Evolutionary conservation across 139 green algal genomes (phyloP).

Genomic region (Tetraselmis striata): DNA sequence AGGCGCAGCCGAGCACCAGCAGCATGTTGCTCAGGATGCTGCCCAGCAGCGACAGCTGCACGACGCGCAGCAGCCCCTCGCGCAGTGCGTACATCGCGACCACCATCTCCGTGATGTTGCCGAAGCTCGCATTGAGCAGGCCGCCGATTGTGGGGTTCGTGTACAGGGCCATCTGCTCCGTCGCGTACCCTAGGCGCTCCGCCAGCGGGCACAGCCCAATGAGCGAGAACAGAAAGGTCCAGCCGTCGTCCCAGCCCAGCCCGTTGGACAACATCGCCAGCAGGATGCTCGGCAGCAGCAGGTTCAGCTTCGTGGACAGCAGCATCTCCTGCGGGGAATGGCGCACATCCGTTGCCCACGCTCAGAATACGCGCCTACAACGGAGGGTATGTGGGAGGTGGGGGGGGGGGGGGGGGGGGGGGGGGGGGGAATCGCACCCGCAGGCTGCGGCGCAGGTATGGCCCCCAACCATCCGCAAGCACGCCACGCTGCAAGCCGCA

Average conservation of each 20-base stretch:
- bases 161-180: slow-evolving; percentile 58
- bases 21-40: slow-evolving; percentile 11
- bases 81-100: not conserved
- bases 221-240: slow-evolving; percentile 38
- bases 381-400: too few relatives aligned
- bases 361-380: not conserved
- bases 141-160: slow-evolving; percentile 52
- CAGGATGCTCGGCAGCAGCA: slow-evolving; percentile 36
- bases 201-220: slow-evolving; percentile 48
- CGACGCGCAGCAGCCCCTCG: slow-evolving; percentile 5
- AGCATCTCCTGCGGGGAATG: slow-evolving; percentile 26
- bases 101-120: slow-evolving; percentile 19
- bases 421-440: not conserved
- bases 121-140: slow-evolving; percentile 16
- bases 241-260: slow-evolving; percentile 27
- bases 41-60: slow-evolving; percentile 8
- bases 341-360: not conserved
- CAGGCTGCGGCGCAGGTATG: not conserved
- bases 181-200: slow-evolving; percentile 58
- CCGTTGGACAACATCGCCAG: slow-evolving; percentile 32
- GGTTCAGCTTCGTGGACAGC: slow-evolving; percentile 44
- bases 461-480: not conserved
- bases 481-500: not conserved
- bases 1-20: slow-evolving; percentile 49
- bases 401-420: too few relatives aligned